Evolutionary conservation across 306 rosid genomes (phyloP).

Genomic region (Heteromeles arbutifolia): DNA sequence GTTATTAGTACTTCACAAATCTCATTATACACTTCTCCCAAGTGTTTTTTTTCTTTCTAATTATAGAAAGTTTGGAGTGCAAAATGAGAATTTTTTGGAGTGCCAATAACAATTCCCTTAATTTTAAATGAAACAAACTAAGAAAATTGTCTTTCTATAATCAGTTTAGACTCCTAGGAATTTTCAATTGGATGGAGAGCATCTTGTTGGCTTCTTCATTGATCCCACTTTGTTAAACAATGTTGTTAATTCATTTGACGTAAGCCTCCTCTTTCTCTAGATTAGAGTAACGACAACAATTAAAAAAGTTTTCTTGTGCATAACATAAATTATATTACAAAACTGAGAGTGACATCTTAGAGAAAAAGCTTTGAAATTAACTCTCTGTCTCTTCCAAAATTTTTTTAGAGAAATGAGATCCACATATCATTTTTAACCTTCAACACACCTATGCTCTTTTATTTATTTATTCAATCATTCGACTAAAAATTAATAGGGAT

Average conservation of each 20-base stretch:
- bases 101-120: no score
- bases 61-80: no score
- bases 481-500: no score
- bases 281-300: not conserved
- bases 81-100: no score
- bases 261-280: not conserved
- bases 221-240: not conserved
- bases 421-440: no score
- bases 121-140: not conserved
- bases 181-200: slow-evolving; percentile 10
- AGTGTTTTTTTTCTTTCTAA: no score
- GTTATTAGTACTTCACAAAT: no score
- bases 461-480: no score
- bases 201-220: not conserved
- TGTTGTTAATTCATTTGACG: not conserved
- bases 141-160: not conserved
- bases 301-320: not conserved
- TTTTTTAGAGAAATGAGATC: no score
- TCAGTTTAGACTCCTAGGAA: not conserved
- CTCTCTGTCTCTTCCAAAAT: not conserved
- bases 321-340: not conserved
- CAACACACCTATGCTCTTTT: no score
- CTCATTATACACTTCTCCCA: no score
- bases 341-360: slow-evolving; percentile 25
- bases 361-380: slow-evolving; percentile 9